Conservation (phyloP, 345 rosid species). For the Geranium rotundifolium region DNA sequence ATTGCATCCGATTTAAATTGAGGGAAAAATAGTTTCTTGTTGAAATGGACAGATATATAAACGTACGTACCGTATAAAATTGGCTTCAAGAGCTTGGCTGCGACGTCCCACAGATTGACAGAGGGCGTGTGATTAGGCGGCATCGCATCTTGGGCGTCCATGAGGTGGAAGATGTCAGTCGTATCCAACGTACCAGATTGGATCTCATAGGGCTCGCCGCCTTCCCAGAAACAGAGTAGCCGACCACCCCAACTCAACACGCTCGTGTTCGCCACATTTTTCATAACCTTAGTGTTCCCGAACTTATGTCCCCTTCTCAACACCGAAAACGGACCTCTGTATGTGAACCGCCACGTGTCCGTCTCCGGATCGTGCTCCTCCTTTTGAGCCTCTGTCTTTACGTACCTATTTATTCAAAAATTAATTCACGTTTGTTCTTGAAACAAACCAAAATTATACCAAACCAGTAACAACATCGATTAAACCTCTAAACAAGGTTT, state of each 20-base stretch:
- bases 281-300: slow-evolving; percentile 88
- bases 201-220: slow-evolving; percentile 82
- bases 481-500: no score
- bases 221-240: slow-evolving; percentile 87
- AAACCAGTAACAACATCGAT: no score
- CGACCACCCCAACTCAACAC: slow-evolving; percentile 68
- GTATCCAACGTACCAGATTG: slow-evolving; percentile 64
- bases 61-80: slow-evolving; percentile 42
- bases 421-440: no score
- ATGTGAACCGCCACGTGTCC: slow-evolving; percentile 71
- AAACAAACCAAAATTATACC: no score
- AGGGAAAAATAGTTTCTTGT: no score
- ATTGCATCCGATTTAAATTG: no score
- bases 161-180: slow-evolving; percentile 36
- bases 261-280: slow-evolving; percentile 86
- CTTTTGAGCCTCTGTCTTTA: slow-evolving; percentile 66
- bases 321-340: slow-evolving; percentile 82
- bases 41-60: no score
- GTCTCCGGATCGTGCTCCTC: slow-evolving; percentile 65
- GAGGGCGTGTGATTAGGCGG: not conserved
- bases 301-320: slow-evolving; percentile 54
- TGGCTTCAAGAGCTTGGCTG: slow-evolving; percentile 60
- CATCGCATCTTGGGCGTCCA: slow-evolving; percentile 21
- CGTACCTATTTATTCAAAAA: no score
- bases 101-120: slow-evolving; percentile 35